phyloP scores from a whole-genome alignment of 1,284 basidiomycete species.

The Serendipita sp. region DNA sequence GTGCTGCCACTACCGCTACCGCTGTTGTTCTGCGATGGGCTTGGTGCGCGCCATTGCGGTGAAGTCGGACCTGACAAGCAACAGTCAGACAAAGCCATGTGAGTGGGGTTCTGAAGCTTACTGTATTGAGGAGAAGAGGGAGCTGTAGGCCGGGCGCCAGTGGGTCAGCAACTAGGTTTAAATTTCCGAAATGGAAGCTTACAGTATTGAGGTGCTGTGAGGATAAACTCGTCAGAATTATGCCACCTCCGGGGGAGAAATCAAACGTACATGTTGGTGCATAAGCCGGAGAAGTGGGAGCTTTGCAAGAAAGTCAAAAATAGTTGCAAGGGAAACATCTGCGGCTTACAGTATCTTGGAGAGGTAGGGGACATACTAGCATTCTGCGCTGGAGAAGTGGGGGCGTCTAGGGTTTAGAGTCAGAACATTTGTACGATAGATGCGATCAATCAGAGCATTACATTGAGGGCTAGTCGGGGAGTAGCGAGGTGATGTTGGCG shows the following conservation, averaged over 20 bases:
- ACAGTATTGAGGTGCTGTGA: constrained; percentile 57
- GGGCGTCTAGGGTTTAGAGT: constrained; percentile 13
- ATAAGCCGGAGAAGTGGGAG: constrained; percentile 71
- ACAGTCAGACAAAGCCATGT: background rate
- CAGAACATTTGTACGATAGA: background rate
- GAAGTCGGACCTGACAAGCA: constrained; percentile 40
- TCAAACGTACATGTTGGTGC: constrained; percentile 60
- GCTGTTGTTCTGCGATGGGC: constrained; percentile 35
- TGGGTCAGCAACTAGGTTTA: constrained; percentile 14
- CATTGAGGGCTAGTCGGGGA: constrained; percentile 14
- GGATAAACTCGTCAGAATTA: constrained; percentile 8
- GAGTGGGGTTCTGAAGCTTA: background rate
- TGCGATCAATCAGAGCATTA: background rate
- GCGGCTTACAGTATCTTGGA: constrained; percentile 68
- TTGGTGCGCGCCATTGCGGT: constrained; percentile 66
- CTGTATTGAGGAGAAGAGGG: constrained; percentile 75
- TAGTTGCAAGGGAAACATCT: constrained; percentile 14
- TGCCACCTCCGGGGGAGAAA: constrained; percentile 3
- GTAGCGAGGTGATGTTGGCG: constrained; percentile 22
- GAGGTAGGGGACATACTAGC: constrained; percentile 56
- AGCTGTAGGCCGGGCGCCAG: constrained; percentile 27
- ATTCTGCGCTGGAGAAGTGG: constrained; percentile 19
- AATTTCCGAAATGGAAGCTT: constrained; percentile 22
- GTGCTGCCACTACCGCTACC: constrained; percentile 27
- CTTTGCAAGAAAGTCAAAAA: constrained; percentile 24